phyloP scores from a whole-genome alignment of 1,139 yeast genomes.

The Trichomonascaceae sp. region DNA sequence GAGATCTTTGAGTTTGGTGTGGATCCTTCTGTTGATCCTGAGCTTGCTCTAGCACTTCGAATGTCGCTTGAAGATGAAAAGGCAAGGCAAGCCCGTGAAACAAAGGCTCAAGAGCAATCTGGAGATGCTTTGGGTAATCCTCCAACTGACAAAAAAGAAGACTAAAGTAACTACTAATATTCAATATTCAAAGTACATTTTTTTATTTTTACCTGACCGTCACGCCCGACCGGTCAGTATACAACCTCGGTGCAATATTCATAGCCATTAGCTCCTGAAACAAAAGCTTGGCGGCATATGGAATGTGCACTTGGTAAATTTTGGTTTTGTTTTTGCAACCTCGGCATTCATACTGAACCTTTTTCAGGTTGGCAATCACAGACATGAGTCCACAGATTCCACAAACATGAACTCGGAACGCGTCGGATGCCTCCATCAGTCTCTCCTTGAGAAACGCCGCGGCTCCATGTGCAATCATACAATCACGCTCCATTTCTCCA shows the following conservation, averaged over 20 bases:
- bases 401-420: conserved; percentile 95
- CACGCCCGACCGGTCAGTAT: conserved; percentile 29
- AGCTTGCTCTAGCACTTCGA: conserved; percentile 85
- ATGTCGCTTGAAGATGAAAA: conserved; percentile 75
- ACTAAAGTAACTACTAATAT: background rate
- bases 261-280: conserved; percentile 99
- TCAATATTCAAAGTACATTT: background rate
- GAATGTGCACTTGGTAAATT: conserved; percentile 92
- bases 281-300: conserved; percentile 90
- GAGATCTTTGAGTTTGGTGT: conserved; percentile 47
- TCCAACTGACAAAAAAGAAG: background rate
- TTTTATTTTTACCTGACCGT: conserved; percentile 15
- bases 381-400: conserved; percentile 97
- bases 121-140: too few relatives aligned
- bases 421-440: conserved; percentile 97
- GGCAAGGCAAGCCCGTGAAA: conserved; percentile 53
- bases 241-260: conserved; percentile 54
- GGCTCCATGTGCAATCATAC: conserved; percentile 99
- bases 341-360: conserved; percentile 95
- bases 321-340: conserved; percentile 97
- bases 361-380: conserved; percentile 92
- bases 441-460: conserved; percentile 96
- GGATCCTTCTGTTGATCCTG: conserved; percentile 94
- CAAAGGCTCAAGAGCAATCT: conserved; percentile 8
- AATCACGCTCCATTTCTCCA: conserved; percentile 99